A percentile compares a stretch with the other conserved stretches of the same genome.
Conservation (phyloP, 495 filamentous ascomycete species). For the Tuber magnatum region DNA sequence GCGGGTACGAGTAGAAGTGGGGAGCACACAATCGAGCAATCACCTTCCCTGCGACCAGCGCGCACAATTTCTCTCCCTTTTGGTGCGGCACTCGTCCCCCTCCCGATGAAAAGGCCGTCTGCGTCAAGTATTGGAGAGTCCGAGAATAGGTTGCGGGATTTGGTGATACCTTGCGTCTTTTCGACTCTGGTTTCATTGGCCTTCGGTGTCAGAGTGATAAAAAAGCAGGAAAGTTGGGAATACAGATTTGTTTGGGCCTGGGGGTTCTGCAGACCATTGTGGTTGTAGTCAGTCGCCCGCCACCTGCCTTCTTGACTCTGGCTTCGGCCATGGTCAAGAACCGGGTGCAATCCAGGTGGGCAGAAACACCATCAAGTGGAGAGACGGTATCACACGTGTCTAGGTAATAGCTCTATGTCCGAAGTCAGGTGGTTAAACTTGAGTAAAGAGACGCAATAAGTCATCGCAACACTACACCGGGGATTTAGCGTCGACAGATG, state of each 20-base stretch:
- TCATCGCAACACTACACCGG: constrained; percentile 34
- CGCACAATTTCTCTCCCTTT: constrained; percentile 22
- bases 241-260: constrained; percentile 32
- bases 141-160: constrained; percentile 27
- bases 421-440: constrained; percentile 34
- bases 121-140: constrained; percentile 35
- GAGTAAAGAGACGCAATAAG: constrained; percentile 30
- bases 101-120: constrained; percentile 32
- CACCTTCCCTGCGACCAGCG: constrained; percentile 23
- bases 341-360: constrained; percentile 32
- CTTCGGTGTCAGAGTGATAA: constrained; percentile 26
- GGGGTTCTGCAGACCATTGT: constrained; percentile 24
- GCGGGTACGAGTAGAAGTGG: constrained; percentile 32
- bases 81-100: constrained; percentile 29
- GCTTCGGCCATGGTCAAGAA: constrained; percentile 30
- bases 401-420: constrained; percentile 34
- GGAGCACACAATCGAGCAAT: constrained; percentile 26
- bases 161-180: constrained; percentile 38
- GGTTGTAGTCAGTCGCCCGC: constrained; percentile 20
- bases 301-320: constrained; percentile 34
- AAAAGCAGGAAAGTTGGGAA: constrained; percentile 32
- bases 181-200: constrained; percentile 23
- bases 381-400: constrained; percentile 36
- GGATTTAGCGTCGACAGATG: constrained; percentile 31
- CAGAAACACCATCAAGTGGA: constrained; percentile 29